Percentiles rank a stretch among this genome's conserved stretches.
phyloP scores from a whole-genome alignment of 495 filamentous ascomycete species.

The Cairneyella variabilis region DNA sequence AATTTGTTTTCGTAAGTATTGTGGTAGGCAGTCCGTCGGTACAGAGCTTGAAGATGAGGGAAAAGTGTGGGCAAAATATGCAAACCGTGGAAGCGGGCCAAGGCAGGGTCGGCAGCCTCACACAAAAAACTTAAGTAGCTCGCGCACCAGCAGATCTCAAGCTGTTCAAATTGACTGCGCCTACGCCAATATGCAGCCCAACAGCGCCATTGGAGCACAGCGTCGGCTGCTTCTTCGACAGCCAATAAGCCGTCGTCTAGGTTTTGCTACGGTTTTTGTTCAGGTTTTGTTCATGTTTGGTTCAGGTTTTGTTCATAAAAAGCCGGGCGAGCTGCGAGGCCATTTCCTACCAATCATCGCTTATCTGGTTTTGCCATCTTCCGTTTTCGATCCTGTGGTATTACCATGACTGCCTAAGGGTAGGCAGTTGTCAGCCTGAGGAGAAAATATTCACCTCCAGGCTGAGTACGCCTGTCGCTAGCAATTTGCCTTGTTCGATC shows the following conservation, averaged over 20 bases:
- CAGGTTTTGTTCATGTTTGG: no score
- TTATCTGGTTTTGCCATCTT: background rate
- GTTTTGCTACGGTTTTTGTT: conserved; percentile 1
- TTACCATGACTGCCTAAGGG: background rate
- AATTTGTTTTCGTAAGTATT: background rate
- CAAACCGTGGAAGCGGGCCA: background rate
- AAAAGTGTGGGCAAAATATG: background rate
- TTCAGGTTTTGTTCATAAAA: background rate
- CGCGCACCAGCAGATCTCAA: background rate
- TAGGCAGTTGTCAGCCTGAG: background rate
- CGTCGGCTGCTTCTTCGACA: background rate
- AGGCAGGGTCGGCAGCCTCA: conserved; percentile 1
- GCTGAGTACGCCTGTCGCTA: background rate
- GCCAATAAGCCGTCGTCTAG: background rate
- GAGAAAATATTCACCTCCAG: background rate
- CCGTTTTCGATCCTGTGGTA: conserved; percentile 1
- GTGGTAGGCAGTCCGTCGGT: background rate
- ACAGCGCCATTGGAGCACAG: background rate
- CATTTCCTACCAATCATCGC: background rate
- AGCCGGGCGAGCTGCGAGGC: background rate
- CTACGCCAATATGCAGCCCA: background rate
- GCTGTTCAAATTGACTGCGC: background rate
- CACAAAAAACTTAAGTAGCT: background rate
- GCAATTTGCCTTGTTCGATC: background rate
- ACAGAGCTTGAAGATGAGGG: background rate